Evolutionary conservation across 805 yeast species (phyloP), one percentile per base, ranked within the genome.

Genomic region (Candida vartiovaarae): DNA sequence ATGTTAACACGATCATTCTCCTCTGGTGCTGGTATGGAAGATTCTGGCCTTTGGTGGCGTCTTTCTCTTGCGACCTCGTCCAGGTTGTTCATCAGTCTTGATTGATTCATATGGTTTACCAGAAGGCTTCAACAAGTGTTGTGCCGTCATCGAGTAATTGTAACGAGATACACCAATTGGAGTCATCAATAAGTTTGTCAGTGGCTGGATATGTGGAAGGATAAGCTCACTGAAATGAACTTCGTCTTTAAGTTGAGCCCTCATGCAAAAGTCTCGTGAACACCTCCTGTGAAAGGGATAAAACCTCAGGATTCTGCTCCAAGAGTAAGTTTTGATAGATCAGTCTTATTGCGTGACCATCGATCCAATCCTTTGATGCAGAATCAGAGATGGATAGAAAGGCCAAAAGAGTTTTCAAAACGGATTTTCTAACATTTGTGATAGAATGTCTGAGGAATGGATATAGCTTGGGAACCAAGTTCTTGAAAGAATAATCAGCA

Each of bases 361-460:
- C 81, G 23, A 90, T 78, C 97, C 98, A 93, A 40, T 71, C 70
- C 49, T 78, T 75, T 4, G 69, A 62, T 6, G 64, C 60, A 37
- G 73, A 68, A 48, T 81, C 79, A 9, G 72, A 65, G 23, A 78
- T 72, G 10, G 76, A 69, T 44, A 89, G 67, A 56, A 95, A 90
- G 40, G 95, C 93, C 34, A 76, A 59, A 27, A 93, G 67, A 1
- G 97, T 83, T 48, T 84, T 78, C 34, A 93, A 65, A 2, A 91
- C 96, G 0, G 98, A 86, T 55, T 78, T 82, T 53, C 99, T 75
- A 9, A 93, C 98, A 53, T 87, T 85, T 2, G 90, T 75, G 46
- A 93, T 89, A 2, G 98, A 88, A 64, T 93, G 99, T 52, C 99
- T 77, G 50, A 93, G 70, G 56, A 93, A 93, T 24, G 97, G 97